A percentile compares a stretch with the other conserved stretches of the same genome.
phyloP scores from a whole-genome alignment of 192 early-diverging fungal genomes.

The Dimargaris xerosporica region DNA sequence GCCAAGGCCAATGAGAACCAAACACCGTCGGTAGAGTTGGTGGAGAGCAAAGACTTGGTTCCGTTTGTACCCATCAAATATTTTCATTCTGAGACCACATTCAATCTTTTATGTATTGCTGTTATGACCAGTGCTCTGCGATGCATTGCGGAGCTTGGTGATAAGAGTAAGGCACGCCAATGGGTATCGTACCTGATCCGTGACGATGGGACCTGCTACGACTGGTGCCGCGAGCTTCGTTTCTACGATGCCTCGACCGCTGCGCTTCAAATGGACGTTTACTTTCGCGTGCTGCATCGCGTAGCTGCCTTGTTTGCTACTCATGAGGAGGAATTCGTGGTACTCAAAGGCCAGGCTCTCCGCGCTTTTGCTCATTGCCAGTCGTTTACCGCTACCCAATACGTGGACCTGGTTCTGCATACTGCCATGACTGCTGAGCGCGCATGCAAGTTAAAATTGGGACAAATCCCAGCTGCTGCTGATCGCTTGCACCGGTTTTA shows the following conservation, averaged over 20 bases:
- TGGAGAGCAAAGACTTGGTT: background rate
- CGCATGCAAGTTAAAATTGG: background rate
- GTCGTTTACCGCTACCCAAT: background rate
- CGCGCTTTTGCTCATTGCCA: background rate
- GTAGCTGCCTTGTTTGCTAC: background rate
- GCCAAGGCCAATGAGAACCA: background rate
- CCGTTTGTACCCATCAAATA: background rate
- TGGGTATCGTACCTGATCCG: background rate
- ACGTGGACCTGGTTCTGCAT: background rate
- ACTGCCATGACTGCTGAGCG: background rate
- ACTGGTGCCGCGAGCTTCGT: slow-evolving; percentile 1
- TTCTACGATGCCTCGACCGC: background rate
- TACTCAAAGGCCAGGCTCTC: slow-evolving; percentile 2
- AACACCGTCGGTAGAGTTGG: background rate
- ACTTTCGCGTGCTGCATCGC: slow-evolving; percentile 9
- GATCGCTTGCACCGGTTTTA: too few relatives aligned
- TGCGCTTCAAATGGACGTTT: background rate
- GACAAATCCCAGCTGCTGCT: too few relatives aligned
- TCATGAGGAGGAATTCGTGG: background rate
- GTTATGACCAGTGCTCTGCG: slow-evolving; percentile 3
- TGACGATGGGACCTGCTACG: slow-evolving; percentile 1
- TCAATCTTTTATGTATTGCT: background rate
- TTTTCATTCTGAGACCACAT: background rate
- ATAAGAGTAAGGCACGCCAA: background rate
- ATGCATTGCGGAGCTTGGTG: background rate